Evolutionary conservation across 2,329 filamentous ascomycete species (phyloP).

Genomic region (Lecanosticta acicola): DNA sequence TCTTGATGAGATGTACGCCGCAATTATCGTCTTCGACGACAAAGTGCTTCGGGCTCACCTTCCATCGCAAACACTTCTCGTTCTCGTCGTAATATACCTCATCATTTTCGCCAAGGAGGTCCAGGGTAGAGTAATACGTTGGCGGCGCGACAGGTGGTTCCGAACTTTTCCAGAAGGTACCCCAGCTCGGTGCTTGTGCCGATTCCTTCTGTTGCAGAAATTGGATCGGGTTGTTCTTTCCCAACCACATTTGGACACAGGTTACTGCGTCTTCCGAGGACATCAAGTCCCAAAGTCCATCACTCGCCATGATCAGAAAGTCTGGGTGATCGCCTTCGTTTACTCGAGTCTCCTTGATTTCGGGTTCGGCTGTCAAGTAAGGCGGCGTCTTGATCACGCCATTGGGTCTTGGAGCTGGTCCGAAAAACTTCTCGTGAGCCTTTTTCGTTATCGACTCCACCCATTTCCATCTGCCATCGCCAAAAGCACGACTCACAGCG

Average conservation of each 20-base stretch:
- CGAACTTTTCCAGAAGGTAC: neutral
- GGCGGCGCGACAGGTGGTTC: conserved; percentile 4
- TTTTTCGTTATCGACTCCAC: conserved; percentile 44
- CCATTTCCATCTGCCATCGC: conserved; percentile 66
- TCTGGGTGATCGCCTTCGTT: conserved; percentile 41
- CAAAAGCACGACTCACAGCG: conserved; percentile 61
- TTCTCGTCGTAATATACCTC: conserved; percentile 33
- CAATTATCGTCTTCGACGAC: conserved; percentile 49
- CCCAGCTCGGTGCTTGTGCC: neutral
- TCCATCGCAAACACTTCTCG: conserved; percentile 38
- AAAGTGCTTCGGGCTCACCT: conserved; percentile 40
- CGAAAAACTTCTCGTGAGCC: conserved; percentile 46
- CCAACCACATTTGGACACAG: conserved; percentile 53
- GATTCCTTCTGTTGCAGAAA: conserved; percentile 15
- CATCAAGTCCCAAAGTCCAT: conserved; percentile 54
- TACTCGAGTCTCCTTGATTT: conserved; percentile 54
- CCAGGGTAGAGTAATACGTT: conserved; percentile 9
- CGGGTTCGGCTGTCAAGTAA: conserved; percentile 63
- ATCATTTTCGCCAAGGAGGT: conserved; percentile 24
- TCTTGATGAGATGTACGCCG: conserved; percentile 48
- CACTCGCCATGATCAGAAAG: conserved; percentile 62
- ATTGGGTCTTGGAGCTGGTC: conserved; percentile 43
- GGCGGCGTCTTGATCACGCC: conserved; percentile 50
- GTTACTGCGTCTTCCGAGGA: conserved; percentile 31
- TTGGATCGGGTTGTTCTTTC: conserved; percentile 30